These are phyloP conservation scores for Plectosphaerella plurivora DNA, from an alignment of 2,329 filamentous ascomycete genomes.

Conservation along the genomic window DNA sequence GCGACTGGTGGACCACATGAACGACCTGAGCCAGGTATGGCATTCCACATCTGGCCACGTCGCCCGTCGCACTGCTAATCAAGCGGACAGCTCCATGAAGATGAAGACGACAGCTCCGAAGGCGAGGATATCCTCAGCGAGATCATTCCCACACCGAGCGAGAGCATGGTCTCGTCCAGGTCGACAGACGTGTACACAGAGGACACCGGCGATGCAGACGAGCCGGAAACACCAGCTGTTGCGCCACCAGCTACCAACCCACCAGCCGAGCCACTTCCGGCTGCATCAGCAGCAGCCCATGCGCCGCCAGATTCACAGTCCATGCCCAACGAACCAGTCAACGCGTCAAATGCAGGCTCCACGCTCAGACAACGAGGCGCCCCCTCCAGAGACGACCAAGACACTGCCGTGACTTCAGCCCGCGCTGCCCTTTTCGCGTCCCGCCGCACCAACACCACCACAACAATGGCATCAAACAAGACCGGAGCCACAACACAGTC, in stretches of 20 bases:
- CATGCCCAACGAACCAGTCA: conserved; percentile 6
- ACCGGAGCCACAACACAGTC: conserved; percentile 26
- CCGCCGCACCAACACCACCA: conserved; percentile 17
- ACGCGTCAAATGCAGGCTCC: conserved; percentile 19
- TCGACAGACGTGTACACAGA: conserved; percentile 15
- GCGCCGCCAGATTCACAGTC: conserved; percentile 17
- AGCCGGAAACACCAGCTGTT: conserved; percentile 3
- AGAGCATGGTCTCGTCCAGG: conserved; percentile 39
- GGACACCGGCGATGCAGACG: conserved; percentile 14
- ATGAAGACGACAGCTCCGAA: conserved; percentile 42
- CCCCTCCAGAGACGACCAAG: conserved; percentile 6
- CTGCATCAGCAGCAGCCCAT: neutral
- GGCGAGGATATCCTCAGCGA: conserved; percentile 54
- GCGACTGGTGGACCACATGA: conserved; percentile 58
- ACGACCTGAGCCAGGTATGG: conserved; percentile 62
- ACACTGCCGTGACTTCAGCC: conserved; percentile 25
- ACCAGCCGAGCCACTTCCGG: neutral
- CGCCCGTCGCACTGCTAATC: too few species aligned
- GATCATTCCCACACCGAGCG: conserved; percentile 50
- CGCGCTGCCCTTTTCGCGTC: conserved; percentile 41
- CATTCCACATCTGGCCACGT: conserved; percentile 1
- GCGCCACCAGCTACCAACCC: conserved; percentile 1
- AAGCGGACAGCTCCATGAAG: conserved; percentile 29
- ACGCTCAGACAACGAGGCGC: conserved; percentile 26
- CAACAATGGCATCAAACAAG: conserved; percentile 17